Evolutionary conservation across 2,329 filamentous ascomycete genomes (phyloP).

Genomic region (Aureobasidium subglaciale): DNA sequence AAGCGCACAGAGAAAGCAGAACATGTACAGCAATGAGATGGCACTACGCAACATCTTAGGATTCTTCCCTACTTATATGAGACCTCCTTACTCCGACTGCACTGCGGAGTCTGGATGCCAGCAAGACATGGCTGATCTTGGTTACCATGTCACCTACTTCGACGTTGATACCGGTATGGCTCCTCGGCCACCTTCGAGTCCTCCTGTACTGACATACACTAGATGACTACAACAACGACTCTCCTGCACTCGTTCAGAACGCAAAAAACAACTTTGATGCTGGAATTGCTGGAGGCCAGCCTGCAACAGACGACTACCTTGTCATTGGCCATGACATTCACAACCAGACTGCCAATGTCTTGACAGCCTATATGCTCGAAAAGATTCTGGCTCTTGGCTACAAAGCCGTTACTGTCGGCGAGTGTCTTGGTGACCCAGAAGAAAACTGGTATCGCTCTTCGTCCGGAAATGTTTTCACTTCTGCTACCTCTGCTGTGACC

Average conservation of each 20-base stretch:
- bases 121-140: conserved; percentile 37
- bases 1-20: conserved; percentile 37
- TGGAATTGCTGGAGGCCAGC: conserved; percentile 32
- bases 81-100: conserved; percentile 43
- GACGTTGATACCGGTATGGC: conserved; percentile 50
- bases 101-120: conserved; percentile 33
- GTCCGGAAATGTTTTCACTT: conserved; percentile 14
- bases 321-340: conserved; percentile 49
- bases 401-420: conserved; percentile 41
- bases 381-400: conserved; percentile 34
- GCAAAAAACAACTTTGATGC: conserved; percentile 48
- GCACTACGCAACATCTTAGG: conserved; percentile 50
- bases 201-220: not conserved
- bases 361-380: conserved; percentile 40
- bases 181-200: not conserved
- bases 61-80: conserved; percentile 50
- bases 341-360: conserved; percentile 37
- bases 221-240: conserved; percentile 50
- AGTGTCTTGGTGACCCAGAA: conserved; percentile 39
- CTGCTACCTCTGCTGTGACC: not conserved
- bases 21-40: conserved; percentile 49
- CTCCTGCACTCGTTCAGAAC: conserved; percentile 42
- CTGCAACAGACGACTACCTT: conserved; percentile 35
- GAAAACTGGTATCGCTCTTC: conserved; percentile 44
- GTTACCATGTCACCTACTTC: conserved; percentile 55